Conservation (phyloP, 2,329 filamentous ascomycete genomes). For the Microdochium paspali region DNA sequence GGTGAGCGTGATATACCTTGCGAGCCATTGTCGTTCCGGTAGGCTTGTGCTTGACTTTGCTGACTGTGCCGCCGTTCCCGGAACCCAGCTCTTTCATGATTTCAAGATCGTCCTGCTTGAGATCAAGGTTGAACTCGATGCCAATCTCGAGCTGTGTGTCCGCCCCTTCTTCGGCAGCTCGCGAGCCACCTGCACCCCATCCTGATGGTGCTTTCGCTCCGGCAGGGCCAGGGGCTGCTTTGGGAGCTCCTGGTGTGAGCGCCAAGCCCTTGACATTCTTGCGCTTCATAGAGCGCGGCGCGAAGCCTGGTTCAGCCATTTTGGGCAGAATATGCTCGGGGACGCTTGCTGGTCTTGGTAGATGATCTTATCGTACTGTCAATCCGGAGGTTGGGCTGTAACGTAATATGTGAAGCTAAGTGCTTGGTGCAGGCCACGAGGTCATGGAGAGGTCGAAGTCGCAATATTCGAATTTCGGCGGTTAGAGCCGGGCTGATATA, state of each 20-base stretch:
- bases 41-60: conserved; percentile 91
- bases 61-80: conserved; percentile 95
- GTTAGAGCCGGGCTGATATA: background rate
- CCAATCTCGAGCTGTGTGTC: conserved; percentile 78
- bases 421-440: too few relatives aligned
- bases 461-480: too few relatives aligned
- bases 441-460: background rate
- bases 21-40: conserved; percentile 96
- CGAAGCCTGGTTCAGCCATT: conserved; percentile 38
- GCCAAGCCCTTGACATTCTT: conserved; percentile 98
- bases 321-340: too few relatives aligned
- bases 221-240: conserved; percentile 62
- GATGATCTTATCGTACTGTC: background rate
- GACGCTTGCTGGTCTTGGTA: background rate
- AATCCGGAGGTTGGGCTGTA: background rate
- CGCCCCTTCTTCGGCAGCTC: conserved; percentile 43
- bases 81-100: conserved; percentile 90
- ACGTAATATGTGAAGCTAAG: too few relatives aligned
- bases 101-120: conserved; percentile 85
- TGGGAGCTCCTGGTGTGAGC: conserved; percentile 68
- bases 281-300: conserved; percentile 83
- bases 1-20: conserved; percentile 57
- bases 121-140: conserved; percentile 89
- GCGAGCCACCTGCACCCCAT: conserved; percentile 22
- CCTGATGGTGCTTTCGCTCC: conserved; percentile 55